Conservation (phyloP, 139 green algal species). For the Chlorella ohadii region DNA sequence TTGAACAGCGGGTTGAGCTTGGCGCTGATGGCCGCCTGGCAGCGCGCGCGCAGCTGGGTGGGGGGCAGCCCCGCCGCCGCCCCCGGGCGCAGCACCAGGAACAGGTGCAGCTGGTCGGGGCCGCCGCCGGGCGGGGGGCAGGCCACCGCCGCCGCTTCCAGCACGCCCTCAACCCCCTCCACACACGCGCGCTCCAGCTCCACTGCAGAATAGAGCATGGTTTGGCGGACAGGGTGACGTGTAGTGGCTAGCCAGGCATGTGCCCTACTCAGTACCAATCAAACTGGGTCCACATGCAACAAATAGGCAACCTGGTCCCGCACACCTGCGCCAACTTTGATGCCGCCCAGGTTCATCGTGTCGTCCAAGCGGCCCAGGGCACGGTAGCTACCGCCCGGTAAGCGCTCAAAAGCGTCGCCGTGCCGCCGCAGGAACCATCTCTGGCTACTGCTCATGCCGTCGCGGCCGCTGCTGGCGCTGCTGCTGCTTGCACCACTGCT, state of each 20-base stretch:
- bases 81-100: constrained; percentile 68
- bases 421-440: constrained; percentile 79
- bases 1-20: constrained; percentile 93
- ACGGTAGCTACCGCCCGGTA: constrained; percentile 62
- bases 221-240: too few species aligned
- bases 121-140: constrained; percentile 76
- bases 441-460: background rate
- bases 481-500: too few species aligned
- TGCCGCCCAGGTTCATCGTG: constrained; percentile 98
- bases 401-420: constrained; percentile 85
- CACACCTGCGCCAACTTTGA: constrained; percentile 67
- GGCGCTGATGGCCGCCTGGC: constrained; percentile 69
- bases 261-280: too few species aligned
- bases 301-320: too few species aligned
- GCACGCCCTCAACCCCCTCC: constrained; percentile 42
- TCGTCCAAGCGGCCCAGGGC: constrained; percentile 91
- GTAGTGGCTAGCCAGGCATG: too few species aligned
- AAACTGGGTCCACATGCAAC: too few species aligned
- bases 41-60: constrained; percentile 46
- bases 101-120: constrained; percentile 85
- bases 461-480: background rate
- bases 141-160: constrained; percentile 82
- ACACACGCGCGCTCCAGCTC: constrained; percentile 87
- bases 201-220: too few species aligned
- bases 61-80: background rate